A percentile compares a stretch with the other conserved stretches of the same genome.
These are phyloP conservation scores for Chytriomyces sp. DNA, from an alignment of 192 early-diverging fungal genomes.

Conservation along the genomic window DNA sequence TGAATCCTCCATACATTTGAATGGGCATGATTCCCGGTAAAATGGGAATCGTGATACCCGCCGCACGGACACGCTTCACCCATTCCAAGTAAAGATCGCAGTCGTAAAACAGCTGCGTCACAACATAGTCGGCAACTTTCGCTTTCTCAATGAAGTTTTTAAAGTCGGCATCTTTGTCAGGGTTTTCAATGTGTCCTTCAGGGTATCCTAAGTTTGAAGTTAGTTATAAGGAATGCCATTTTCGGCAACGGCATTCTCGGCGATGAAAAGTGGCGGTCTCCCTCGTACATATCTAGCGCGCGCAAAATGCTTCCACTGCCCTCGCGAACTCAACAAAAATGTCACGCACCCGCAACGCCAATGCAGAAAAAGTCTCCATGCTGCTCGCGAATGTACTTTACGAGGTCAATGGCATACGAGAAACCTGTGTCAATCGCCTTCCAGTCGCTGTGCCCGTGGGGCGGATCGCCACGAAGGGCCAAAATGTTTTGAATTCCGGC, in stretches of 20 bases:
- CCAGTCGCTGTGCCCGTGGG: slow-evolving; percentile 80
- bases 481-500: slow-evolving; percentile 96
- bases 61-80: slow-evolving; percentile 70
- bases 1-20: slow-evolving; percentile 90
- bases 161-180: slow-evolving; percentile 76
- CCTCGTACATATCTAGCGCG: too few relatives aligned
- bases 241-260: too few relatives aligned
- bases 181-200: slow-evolving; percentile 86
- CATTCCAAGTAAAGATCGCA: slow-evolving; percentile 82
- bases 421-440: slow-evolving; percentile 84
- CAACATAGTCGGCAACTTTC: slow-evolving; percentile 88
- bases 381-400: slow-evolving; percentile 83
- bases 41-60: slow-evolving; percentile 71
- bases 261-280: too few relatives aligned
- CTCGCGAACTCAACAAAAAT: too few relatives aligned
- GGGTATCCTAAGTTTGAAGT: slow-evolving; percentile 68
- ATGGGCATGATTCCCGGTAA: slow-evolving; percentile 98
- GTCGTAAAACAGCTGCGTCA: slow-evolving; percentile 97
- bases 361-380: slow-evolving; percentile 97
- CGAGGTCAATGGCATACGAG: slow-evolving; percentile 84
- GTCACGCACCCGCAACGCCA: slow-evolving; percentile 92
- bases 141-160: slow-evolving; percentile 81
- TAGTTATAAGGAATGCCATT: neutral
- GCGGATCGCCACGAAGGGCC: slow-evolving; percentile 93
- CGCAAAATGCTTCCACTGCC: too few relatives aligned